These are phyloP conservation scores for Prunus salicina DNA, from an alignment of 306 rosid genomes.

Conservation along the genomic window DNA sequence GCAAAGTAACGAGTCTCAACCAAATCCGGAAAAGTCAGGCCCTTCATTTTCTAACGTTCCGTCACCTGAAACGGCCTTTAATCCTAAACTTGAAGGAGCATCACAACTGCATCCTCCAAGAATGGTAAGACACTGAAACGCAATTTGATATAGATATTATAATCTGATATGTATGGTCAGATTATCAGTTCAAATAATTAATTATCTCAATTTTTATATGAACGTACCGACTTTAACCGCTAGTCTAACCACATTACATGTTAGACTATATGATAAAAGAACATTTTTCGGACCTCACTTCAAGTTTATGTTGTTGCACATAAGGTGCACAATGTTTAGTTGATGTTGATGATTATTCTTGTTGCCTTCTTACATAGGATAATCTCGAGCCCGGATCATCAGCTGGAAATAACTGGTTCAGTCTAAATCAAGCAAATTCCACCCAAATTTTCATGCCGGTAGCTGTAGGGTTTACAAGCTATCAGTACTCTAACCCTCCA, in stretches of 20 bases:
- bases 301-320: not conserved
- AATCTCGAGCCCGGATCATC: not conserved
- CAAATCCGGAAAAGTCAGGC: not conserved
- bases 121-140: not conserved
- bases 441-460: not conserved
- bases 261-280: not conserved
- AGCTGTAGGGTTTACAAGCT: not conserved
- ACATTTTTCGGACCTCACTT: not conserved
- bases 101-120: conserved; percentile 7
- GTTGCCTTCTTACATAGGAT: not conserved
- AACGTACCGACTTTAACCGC: not conserved
- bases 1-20: not conserved
- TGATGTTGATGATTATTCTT: not conserved
- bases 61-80: not conserved
- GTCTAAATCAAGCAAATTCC: not conserved
- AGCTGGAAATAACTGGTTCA: not conserved
- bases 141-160: not conserved
- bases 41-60: not conserved
- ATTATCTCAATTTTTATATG: not conserved
- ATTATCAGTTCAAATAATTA: not conserved
- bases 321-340: not conserved
- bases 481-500: conserved; percentile 1
- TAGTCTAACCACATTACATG: not conserved
- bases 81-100: not conserved
- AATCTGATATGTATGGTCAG: not conserved